phyloP scores from a whole-genome alignment of 148 eudicot genomes.

The Selenicereus undatus region DNA sequence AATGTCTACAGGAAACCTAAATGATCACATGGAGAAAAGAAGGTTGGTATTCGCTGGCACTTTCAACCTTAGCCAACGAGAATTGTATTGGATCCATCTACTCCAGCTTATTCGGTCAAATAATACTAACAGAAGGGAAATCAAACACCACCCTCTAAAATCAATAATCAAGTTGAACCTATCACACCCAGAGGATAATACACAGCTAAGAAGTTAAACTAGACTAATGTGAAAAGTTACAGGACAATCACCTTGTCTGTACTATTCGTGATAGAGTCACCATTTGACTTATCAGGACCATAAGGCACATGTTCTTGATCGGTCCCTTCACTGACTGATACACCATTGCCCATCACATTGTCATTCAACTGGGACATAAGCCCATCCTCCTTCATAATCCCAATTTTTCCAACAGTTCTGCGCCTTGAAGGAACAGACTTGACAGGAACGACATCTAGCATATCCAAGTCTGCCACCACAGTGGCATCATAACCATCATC shows the following conservation, averaged over 20 bases:
- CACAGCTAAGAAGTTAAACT: neutral
- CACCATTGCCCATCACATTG: constrained; percentile 30
- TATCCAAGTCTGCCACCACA: constrained; percentile 37
- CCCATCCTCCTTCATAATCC: constrained; percentile 48
- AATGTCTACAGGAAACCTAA: neutral
- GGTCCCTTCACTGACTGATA: constrained; percentile 23
- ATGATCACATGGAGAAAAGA: neutral
- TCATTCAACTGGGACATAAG: constrained; percentile 33
- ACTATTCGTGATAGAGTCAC: constrained; percentile 33
- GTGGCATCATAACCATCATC: constrained; percentile 41
- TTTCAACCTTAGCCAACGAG: too few species aligned
- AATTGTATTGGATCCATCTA: too few species aligned
- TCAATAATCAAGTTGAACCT: neutral
- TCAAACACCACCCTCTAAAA: too few species aligned
- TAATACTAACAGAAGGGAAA: too few species aligned
- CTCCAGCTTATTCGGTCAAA: too few species aligned
- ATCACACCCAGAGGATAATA: neutral
- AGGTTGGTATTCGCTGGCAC: too few species aligned
- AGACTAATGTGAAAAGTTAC: neutral
- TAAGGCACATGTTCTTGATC: constrained; percentile 28
- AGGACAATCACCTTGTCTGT: constrained; percentile 47
- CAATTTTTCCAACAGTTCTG: constrained; percentile 57
- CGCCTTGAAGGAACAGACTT: constrained; percentile 73
- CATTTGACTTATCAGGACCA: constrained; percentile 26
- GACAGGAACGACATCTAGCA: constrained; percentile 57